These are phyloP conservation scores for Fimicolochytrium jonesii DNA, from an alignment of 192 early-diverging fungal species.

Conservation along the genomic window DNA sequence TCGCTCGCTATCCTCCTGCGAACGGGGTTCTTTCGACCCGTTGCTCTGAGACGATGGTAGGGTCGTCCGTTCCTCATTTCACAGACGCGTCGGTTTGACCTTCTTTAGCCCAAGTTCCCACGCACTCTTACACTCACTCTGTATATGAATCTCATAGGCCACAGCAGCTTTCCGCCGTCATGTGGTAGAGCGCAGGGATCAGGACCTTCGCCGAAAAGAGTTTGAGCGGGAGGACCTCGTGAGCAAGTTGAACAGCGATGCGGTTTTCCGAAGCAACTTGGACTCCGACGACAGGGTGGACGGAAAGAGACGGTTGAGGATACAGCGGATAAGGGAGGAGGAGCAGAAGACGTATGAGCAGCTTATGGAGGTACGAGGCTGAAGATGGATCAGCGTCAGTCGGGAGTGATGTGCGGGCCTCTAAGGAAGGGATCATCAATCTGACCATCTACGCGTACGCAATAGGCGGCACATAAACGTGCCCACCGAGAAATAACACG, in stretches of 20 bases:
- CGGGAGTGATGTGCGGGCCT: neutral
- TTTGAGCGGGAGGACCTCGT: constrained; percentile 44
- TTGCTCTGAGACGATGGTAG: too few species aligned
- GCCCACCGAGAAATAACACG: constrained; percentile 20
- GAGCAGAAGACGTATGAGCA: constrained; percentile 31
- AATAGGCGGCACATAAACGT: constrained; percentile 26
- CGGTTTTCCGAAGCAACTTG: constrained; percentile 33
- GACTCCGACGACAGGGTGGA: constrained; percentile 44
- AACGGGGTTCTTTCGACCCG: too few species aligned
- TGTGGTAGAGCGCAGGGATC: constrained; percentile 29
- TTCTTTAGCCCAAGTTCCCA: too few species aligned
- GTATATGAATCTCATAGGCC: neutral
- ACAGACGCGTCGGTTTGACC: too few species aligned
- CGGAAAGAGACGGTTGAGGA: constrained; percentile 33
- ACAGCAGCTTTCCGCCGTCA: constrained; percentile 18
- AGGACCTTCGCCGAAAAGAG: constrained; percentile 37
- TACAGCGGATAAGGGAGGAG: constrained; percentile 26
- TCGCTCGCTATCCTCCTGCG: too few species aligned
- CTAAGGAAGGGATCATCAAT: neutral
- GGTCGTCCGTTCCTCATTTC: too few species aligned
- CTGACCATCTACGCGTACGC: too few species aligned
- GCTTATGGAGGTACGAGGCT: constrained; percentile 33
- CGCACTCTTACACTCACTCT: too few species aligned
- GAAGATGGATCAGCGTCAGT: neutral
- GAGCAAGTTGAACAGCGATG: constrained; percentile 40